Base-by-base conservation (phyloP, 768 basidiomycete genomes). In the Mycena rosella region DNA sequence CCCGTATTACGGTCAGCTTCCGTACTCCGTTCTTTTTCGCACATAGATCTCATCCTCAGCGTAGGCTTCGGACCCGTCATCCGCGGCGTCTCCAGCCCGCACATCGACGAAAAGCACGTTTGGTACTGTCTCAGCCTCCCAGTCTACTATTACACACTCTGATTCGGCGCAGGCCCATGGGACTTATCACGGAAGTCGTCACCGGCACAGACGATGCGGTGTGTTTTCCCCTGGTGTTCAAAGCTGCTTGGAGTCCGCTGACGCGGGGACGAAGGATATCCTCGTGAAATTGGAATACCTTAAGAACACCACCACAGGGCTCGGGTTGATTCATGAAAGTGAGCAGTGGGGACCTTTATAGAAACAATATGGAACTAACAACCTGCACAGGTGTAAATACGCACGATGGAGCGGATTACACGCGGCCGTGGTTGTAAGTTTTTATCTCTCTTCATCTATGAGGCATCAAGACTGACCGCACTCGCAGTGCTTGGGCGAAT, bases 291-390 rank as follows among this genome's bases (percentile, higher is more conserved):
- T 70, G 22, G 69, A 66, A 40, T 70, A 66, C 18, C 53, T 70
- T 18, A 70, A 70, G 52, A 70, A 70, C 58, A 67, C 65, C 2
- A 70, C 69, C 38, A 70, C 65, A 0, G 69, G 69, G 9, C 52
- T 70, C 17, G 69, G 69, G 13, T 30, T 70, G 24, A 70, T 70
- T 44, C 69, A 70, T 22, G 69, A 70, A 20, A 70, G 69, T 67
- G 40, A n/a, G n/a, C n/a, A n/a, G n/a, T n/a, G n/a, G n/a, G n/a
- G n/a, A n/a, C n/a, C n/a, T n/a, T n/a, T n/a, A n/a, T n/a, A n/a
- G n/a, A n/a, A n/a, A n/a, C n/a, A n/a, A n/a, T n/a, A n/a, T 3
- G 60, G 36, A 29, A 27, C 15, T 60, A 38, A 52, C n/a, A n/a
- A n/a, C 34, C 17, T 2, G 22, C 15, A 9, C 42, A 65, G 60